Conservation (phyloP, 805 yeast genomes). For the Saturnispora kantuleensis region DNA sequence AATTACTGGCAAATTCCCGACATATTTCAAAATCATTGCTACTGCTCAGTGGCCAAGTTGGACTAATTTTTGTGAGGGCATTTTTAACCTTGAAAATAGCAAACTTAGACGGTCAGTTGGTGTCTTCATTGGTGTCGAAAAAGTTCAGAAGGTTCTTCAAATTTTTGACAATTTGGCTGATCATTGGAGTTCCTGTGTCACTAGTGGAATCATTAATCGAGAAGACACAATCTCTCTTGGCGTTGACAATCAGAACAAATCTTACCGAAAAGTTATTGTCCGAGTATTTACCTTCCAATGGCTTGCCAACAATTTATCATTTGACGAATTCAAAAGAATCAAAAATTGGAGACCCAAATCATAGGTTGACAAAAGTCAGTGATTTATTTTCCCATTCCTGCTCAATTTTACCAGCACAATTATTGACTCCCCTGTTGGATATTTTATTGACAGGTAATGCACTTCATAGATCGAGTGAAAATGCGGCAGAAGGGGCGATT, state of each 20-base stretch:
- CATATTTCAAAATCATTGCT: slow-evolving; percentile 15
- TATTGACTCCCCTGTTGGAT: slow-evolving; percentile 76
- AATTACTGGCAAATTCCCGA: slow-evolving; percentile 4
- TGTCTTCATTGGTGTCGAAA: slow-evolving; percentile 69
- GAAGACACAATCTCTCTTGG: slow-evolving; percentile 48
- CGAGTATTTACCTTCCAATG: slow-evolving; percentile 60
- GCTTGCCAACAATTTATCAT: slow-evolving; percentile 65
- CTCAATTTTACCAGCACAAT: slow-evolving; percentile 69
- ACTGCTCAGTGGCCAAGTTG: slow-evolving; percentile 36
- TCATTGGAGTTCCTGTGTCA: slow-evolving; percentile 79
- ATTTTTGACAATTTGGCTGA: slow-evolving; percentile 66
- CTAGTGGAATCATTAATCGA: slow-evolving; percentile 61
- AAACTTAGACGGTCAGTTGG: slow-evolving; percentile 73
- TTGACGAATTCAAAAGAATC: slow-evolving; percentile 38
- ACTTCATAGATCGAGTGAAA: slow-evolving; percentile 53
- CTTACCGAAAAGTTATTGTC: slow-evolving; percentile 57
- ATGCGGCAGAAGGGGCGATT: slow-evolving; percentile 69
- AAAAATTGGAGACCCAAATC: slow-evolving; percentile 63
- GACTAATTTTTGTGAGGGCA: slow-evolving; percentile 57
- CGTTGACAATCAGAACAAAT: slow-evolving; percentile 50
- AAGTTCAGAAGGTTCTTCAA: slow-evolving; percentile 53
- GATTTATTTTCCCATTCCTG: slow-evolving; percentile 62
- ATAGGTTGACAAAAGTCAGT: slow-evolving; percentile 72
- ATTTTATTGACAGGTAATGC: slow-evolving; percentile 72
- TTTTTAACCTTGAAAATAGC: slow-evolving; percentile 74